phyloP scores from a whole-genome alignment of 192 early-diverging fungal genomes.

The Umbelopsis sp. region DNA sequence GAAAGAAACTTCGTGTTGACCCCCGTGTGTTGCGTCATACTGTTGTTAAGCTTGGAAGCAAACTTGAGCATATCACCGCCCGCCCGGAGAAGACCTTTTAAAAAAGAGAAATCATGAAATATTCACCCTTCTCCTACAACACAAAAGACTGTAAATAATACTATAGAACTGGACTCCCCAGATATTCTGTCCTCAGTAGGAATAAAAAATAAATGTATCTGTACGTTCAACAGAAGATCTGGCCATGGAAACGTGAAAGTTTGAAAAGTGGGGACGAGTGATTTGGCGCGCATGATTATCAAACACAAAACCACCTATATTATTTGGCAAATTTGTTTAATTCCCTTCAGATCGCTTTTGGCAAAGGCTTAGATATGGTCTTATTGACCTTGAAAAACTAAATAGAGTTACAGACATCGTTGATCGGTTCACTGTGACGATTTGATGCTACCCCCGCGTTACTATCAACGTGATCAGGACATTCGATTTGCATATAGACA shows the following conservation, averaged over 20 bases:
- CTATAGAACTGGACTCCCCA: background rate
- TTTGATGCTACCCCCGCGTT: too few species aligned
- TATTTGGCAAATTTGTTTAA: too few species aligned
- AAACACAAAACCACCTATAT: too few species aligned
- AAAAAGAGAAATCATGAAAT: background rate
- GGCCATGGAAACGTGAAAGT: background rate
- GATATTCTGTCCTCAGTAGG: background rate
- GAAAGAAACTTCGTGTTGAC: constrained; percentile 66
- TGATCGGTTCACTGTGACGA: too few species aligned
- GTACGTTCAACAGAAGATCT: background rate
- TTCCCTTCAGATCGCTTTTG: too few species aligned
- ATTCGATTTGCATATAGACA: too few species aligned
- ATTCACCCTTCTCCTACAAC: constrained; percentile 3
- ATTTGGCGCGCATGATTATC: too few species aligned
- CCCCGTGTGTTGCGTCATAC: constrained; percentile 76
- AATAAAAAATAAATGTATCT: background rate
- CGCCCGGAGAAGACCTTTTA: constrained; percentile 51
- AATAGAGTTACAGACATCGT: too few species aligned
- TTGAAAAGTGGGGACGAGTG: background rate
- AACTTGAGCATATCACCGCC: constrained; percentile 57
- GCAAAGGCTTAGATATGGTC: too few species aligned
- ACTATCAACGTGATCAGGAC: too few species aligned
- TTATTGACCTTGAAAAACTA: too few species aligned
- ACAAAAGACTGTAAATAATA: constrained; percentile 17
- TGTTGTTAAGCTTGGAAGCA: constrained; percentile 70